Percentiles rank a stretch among this genome's conserved stretches.
Evolutionary conservation across 2,329 filamentous ascomycete genomes (phyloP).

Genomic region (Trichoderma aggressivum): DNA sequence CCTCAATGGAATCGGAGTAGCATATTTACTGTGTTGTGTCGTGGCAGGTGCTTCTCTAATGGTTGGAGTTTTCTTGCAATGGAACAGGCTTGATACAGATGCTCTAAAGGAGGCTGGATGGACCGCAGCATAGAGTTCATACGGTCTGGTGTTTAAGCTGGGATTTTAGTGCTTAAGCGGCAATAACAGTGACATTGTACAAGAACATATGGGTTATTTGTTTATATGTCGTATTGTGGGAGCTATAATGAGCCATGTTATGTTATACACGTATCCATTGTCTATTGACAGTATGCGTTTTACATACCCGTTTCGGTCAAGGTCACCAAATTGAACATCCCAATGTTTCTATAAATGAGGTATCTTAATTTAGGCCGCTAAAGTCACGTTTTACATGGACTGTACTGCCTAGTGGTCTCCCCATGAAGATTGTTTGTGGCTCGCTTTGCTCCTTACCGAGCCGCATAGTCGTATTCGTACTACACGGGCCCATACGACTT

Average conservation of each 20-base stretch:
- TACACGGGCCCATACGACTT: neutral
- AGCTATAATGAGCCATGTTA: too few species aligned
- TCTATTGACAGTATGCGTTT: neutral
- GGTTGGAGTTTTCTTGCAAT: neutral
- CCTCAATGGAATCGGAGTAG: neutral
- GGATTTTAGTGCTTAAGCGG: neutral
- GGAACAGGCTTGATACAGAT: neutral
- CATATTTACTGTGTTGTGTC: neutral
- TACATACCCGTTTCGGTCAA: neutral
- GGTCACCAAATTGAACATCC: too few species aligned
- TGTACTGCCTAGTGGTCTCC: neutral
- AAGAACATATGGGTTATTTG: neutral
- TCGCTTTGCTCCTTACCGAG: neutral
- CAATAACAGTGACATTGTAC: neutral
- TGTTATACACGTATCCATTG: neutral
- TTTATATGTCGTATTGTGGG: neutral
- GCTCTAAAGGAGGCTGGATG: neutral
- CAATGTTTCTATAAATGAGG: neutral
- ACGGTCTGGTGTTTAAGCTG: neutral
- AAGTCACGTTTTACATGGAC: accelerated
- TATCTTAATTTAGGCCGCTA: neutral
- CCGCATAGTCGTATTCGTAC: neutral
- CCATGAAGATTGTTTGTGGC: neutral
- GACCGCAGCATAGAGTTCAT: neutral
- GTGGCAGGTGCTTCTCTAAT: neutral